Evolutionary conservation across 331 rosid genomes (phyloP), one percentile per base, ranked within the genome.

Genomic region (Ulmus americana): DNA sequence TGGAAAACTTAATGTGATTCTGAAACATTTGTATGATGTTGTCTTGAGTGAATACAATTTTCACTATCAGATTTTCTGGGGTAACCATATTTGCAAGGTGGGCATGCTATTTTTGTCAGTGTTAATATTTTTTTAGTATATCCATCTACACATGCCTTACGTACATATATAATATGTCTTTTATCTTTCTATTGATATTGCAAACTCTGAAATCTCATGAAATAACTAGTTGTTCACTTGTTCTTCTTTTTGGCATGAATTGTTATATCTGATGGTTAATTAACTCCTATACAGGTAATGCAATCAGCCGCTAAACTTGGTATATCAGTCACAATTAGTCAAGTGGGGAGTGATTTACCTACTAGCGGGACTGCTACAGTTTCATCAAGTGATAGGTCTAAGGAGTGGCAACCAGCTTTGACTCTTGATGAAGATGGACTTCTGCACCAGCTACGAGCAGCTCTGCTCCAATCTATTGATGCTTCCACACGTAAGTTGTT

Each of bases 231-330:
- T 15, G 15, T 41, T 45, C 6, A 52, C 15, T 35, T n/a, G 6
- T 5, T 20, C 55, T 13, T 13, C 0, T 12, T 22, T 5, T 20
- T 50, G 48, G 6, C 20, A 40, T 16, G 4, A 5, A 51, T 28
- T 12, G 46, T 62, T 39, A 20, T 49, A 8, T 66, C 11, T 10
- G 5, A 45, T 53, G 54, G 54, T 22, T 46, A 9, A 39, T 57
- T 53, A 51, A 71, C 46, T 68, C n/a, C 57, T 56, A 22, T 64
- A 35, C 69, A 92, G 98, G 95, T 89, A 66, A 83, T 79, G 89
- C 85, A 85, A 81, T 66, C 85, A 68, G 95, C 97, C 70, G 85
- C 87, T 14, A 87, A 78, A 76, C 90, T 89, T 53, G 98, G 97
- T 40, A 71, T 92, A 73, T 76, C 91, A 64, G 75, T 89, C 59